These are phyloP conservation scores for Geranomyces michiganensis DNA, from an alignment of 192 early-diverging fungal genomes.

Conservation along the genomic window DNA sequence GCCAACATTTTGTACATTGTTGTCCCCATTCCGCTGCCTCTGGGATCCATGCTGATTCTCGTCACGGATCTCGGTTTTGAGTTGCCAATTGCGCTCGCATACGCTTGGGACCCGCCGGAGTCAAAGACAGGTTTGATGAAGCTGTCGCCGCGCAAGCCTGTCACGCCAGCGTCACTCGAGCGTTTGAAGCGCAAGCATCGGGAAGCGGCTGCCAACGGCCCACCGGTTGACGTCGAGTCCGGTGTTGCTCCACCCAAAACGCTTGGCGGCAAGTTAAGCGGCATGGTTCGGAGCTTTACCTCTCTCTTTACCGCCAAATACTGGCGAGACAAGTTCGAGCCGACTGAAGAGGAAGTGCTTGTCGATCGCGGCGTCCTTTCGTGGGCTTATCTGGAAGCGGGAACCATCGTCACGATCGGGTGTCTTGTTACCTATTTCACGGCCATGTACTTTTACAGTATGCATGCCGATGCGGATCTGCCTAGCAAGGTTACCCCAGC, in stretches of 20 bases:
- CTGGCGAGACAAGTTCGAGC: slow-evolving; percentile 57
- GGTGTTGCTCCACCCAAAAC: neutral
- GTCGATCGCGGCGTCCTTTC: slow-evolving; percentile 80
- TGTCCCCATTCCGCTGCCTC: slow-evolving; percentile 81
- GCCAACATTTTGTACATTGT: slow-evolving; percentile 83
- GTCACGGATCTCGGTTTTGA: slow-evolving; percentile 96
- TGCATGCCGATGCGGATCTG: neutral
- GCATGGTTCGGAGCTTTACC: neutral
- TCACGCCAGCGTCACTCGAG: slow-evolving; percentile 76
- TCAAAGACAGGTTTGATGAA: slow-evolving; percentile 78
- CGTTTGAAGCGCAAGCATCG: slow-evolving; percentile 56
- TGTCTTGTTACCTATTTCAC: slow-evolving; percentile 77
- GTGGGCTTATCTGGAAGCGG: slow-evolving; percentile 88
- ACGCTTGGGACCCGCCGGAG: slow-evolving; percentile 92
- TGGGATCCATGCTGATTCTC: slow-evolving; percentile 84
- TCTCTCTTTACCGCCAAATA: slow-evolving; percentile 25
- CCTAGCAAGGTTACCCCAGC: slow-evolving; percentile 53
- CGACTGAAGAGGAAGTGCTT: slow-evolving; percentile 79
- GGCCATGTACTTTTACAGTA: slow-evolving; percentile 64
- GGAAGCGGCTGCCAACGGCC: slow-evolving; percentile 29
- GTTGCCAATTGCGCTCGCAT: slow-evolving; percentile 79
- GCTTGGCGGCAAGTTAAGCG: neutral
- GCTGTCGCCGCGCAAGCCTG: slow-evolving; percentile 86
- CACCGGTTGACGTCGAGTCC: slow-evolving; percentile 31
- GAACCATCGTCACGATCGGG: slow-evolving; percentile 77